phyloP scores from a whole-genome alignment of 352 stramenopile species.

The Vaucheria bursata region DNA sequence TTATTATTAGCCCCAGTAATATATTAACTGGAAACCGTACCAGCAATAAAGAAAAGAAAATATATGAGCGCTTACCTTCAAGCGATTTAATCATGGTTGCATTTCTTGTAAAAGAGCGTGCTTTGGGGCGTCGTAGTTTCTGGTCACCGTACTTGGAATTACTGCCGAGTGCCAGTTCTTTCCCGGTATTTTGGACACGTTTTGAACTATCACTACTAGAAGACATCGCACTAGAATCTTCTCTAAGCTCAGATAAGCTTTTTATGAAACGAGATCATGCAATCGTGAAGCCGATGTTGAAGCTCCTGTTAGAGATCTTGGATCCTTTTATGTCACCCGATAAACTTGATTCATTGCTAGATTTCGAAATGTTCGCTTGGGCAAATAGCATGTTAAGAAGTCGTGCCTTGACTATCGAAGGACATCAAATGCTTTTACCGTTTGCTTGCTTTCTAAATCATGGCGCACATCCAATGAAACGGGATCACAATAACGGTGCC shows the following conservation, averaged over 20 bases:
- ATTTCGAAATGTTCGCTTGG: neutral
- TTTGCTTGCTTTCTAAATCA: slow-evolving; percentile 10
- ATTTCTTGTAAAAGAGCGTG: neutral
- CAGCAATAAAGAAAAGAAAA: neutral
- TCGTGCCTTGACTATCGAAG: neutral
- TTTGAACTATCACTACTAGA: slow-evolving; percentile 2
- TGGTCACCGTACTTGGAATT: slow-evolving; percentile 4
- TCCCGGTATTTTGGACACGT: neutral
- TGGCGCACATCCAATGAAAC: neutral
- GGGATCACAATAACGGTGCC: neutral
- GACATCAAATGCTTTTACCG: neutral
- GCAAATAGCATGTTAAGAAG: neutral
- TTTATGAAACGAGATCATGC: neutral
- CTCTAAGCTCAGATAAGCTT: neutral
- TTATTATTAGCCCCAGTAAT: neutral
- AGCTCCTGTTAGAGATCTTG: neutral
- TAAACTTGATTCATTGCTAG: neutral
- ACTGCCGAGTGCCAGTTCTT: neutral
- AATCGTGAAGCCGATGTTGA: neutral
- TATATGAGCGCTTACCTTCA: neutral
- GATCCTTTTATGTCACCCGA: neutral
- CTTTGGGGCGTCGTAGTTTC: neutral
- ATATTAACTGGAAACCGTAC: neutral
- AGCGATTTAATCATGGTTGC: neutral
- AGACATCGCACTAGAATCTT: neutral